Evolutionary conservation across 345 rosid genomes (phyloP), one percentile per base, ranked within the genome.

Genomic region (Conringia planisiliqua): DNA sequence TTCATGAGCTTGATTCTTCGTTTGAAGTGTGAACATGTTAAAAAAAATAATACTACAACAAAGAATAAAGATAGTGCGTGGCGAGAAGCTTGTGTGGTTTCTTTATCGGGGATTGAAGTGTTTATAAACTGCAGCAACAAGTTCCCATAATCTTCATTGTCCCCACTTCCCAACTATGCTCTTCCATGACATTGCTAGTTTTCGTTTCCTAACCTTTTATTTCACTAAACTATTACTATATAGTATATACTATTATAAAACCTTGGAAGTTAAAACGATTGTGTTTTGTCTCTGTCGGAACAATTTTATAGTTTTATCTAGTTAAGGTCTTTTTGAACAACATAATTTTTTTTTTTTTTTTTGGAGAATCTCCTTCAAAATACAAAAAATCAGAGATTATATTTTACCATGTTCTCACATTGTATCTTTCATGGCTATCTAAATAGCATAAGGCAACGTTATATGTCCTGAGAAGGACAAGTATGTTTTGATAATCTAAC

Each of bases 91-190:
- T 54, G 59, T 54, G 36, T 13, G 36, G 18, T 27, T 54, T 54
- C 36, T 54, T 54, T 54, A 27, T 54, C 35, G 59, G 59, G 36
- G 18, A 27, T 54, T 33, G 36, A 54, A 54, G 36, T 54, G 59
- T 27, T 27, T 13, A 54, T 54, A 27, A 54, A 54, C 59, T 54
- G 35, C 59, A 6, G 59, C 59, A 54, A 27, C 59, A 54, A 54
- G 59, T 54, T 54, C 59, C 59, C 59, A 54, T 54, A 54, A 27
- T 54, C 33, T 54, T 54, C 59, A 54, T 54, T 27, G 59, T 54
- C 59, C 59, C 36, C 36, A 54, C 59, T 29, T 54, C 10, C 18
- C 36, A 54, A 54, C 36, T 54, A 54, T 54, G 59, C 56, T 24
- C 56, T 24, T 51, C 56, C 56, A 51, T 51, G 56, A 24, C 56